Evolutionary conservation across 2,329 filamentous ascomycete species (phyloP), one percentile per base, ranked within the genome.

Genomic region (Colletotrichum eremochloae): DNA sequence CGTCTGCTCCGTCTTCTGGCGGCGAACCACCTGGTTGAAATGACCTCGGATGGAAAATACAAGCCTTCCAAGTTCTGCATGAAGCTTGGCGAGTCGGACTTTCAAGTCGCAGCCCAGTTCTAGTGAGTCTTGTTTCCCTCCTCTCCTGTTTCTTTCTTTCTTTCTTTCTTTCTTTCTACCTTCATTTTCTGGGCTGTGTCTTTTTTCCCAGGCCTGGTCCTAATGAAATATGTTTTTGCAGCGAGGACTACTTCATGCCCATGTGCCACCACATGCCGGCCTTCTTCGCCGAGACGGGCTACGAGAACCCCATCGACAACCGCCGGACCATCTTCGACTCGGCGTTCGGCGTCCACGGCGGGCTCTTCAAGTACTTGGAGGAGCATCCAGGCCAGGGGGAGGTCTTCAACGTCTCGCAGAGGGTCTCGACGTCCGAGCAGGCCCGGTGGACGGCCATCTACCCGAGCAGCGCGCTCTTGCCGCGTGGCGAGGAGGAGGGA

Each of bases 371-470:
- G 7, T 70, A 70, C 3, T 4, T 67, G 2, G 6, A 61, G 4
- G 24, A 42, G 6, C 4, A 61, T 15, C 55, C 63, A 0, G 46
- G 15, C 1, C 18, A 56, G 31, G 38, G 67, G 1, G n/a, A 55
- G 33, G 31, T 29, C 1, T 70, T 70, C 31, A 70, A 70, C n/a
- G n/a, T 58, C 4, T 15, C 53, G 14, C 67, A 70, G 24, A 66
- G 60, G 8, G 18, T 18, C 9, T 40, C 29, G 29, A 67, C 63
- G 3, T 55, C 46, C 1, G 46, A 20, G 11, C 55, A 60, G 20
- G 18, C 63, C 18, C 52, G 55, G 8, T 70, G 67, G 67, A 70
- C 63, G 1, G 40, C 53, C 6, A 53, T 70, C 12, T 67, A 52
- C 44, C 68, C 68, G n/a, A 53, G 46, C 5, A 38, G 50, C 15